These are phyloP conservation scores for Primulina huaijiensis DNA, from an alignment of 257 asterid species.

Conservation along the genomic window DNA sequence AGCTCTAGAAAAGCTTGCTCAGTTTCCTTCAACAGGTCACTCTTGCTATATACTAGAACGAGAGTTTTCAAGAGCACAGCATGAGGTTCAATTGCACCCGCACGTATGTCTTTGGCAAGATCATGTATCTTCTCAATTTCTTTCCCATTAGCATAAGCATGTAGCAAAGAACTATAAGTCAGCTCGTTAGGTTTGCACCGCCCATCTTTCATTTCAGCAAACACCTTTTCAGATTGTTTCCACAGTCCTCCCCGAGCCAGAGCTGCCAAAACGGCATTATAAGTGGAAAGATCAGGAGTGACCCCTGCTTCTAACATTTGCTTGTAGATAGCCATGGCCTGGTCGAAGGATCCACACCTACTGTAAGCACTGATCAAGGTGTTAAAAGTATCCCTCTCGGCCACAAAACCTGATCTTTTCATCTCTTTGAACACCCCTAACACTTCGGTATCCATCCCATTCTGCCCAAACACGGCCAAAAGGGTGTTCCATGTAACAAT, in stretches of 20 bases:
- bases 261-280: conserved; percentile 85
- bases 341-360: conserved; percentile 80
- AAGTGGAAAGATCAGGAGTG: conserved; percentile 81
- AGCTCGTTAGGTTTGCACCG: conserved; percentile 78
- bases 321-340: conserved; percentile 78
- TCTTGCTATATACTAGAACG: conserved; percentile 80
- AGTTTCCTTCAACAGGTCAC: conserved; percentile 64
- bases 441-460: conserved; percentile 82
- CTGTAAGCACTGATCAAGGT: conserved; percentile 89
- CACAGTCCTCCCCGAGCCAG: conserved; percentile 83
- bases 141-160: conserved; percentile 88
- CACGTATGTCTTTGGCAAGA: conserved; percentile 65
- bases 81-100: conserved; percentile 52
- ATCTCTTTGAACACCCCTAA: conserved; percentile 87
- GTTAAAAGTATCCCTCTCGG: conserved; percentile 91
- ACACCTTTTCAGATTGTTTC: conserved; percentile 86
- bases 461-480: conserved; percentile 90
- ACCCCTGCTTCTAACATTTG: conserved; percentile 80
- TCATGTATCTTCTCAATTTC: conserved; percentile 53
- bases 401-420: conserved; percentile 87
- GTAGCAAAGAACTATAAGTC: conserved; percentile 84
- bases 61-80: conserved; percentile 69
- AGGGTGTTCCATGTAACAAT: conserved; percentile 97
- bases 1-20: conserved; percentile 72
- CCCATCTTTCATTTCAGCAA: conserved; percentile 68